Base-by-base conservation (phyloP, 139 green algal species). In the Zygnema circumcarinatum region DNA sequence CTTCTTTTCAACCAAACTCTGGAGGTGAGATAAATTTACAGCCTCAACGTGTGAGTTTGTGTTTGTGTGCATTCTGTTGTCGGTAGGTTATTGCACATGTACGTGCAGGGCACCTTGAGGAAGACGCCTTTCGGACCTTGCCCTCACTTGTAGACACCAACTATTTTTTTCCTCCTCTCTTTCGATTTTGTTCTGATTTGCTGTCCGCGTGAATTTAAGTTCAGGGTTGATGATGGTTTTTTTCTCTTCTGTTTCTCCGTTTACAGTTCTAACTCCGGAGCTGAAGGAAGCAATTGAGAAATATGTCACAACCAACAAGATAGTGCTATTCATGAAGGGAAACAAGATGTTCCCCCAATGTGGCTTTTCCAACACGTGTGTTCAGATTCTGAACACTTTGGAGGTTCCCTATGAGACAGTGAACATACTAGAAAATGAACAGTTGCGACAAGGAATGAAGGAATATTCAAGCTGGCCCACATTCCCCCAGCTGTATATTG, bases 401-500 rank as follows among this genome's bases (percentile, higher is more conserved):
- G 88, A 90, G 0, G 94, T 94, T 7, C 93, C 92, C 0, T 96
- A 93, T 69, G 94, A 98, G 83, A 94, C 93, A 0, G 95, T 99
- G 40, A 97, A 99, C 90, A 98, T 99, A 40, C 86, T 99, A 53
- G 95, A 96, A 42, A 93, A 98, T 79, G 96, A 99, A 11, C 81
- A 88, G 21, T 80, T 99, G 2, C 87, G 87, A 32, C 67, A 78
- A 52, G 93, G 72, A 7, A 83, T 92, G 41, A 94, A 92, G 84
- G 85, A 91, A 47, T 96, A 93, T 84, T 93, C 82, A 1, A 84
- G 87, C 33, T 98, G 95, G 96, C 96, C 95, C 32, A 98, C 96
- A 11, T 98, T 97, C 85, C 95, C 95, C 1, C 95, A 98, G 90
- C 90, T 99, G 1, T 99, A 99, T 92, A 95, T 99, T 53, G 95